Evolutionary conservation across 2,329 filamentous ascomycete species (phyloP).

Genomic region (Fonsecaea erecta): DNA sequence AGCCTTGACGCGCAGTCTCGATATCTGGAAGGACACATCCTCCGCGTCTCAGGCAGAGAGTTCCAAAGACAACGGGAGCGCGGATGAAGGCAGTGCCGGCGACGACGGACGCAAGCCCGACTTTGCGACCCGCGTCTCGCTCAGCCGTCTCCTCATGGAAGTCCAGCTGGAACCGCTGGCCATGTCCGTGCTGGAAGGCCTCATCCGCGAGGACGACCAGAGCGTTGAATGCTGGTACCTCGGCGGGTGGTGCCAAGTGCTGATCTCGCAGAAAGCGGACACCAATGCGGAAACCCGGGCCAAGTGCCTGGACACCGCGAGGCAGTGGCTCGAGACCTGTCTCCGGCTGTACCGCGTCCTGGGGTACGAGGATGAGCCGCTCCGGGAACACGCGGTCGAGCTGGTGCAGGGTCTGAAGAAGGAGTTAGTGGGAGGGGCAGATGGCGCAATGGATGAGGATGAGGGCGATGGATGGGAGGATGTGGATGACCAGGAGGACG

Average conservation of each 20-base stretch:
- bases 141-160: conserved; percentile 87
- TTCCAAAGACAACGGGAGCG: conserved; percentile 49
- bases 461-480: conserved; percentile 59
- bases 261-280: conserved; percentile 59
- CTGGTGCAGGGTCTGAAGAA: conserved; percentile 61
- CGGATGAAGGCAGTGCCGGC: not conserved
- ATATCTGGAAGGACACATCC: conserved; percentile 71
- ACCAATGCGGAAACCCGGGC: conserved; percentile 42
- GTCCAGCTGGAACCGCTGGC: conserved; percentile 84
- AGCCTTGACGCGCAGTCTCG: conserved; percentile 78
- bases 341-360: conserved; percentile 76
- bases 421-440: conserved; percentile 67
- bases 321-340: conserved; percentile 79
- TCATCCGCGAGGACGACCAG: conserved; percentile 86
- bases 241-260: conserved; percentile 88
- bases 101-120: conserved; percentile 61
- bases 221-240: conserved; percentile 98
- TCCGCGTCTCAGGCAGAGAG: conserved; percentile 66
- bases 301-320: conserved; percentile 57
- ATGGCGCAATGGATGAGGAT: conserved; percentile 62
- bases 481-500: conserved; percentile 60
- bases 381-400: conserved; percentile 52
- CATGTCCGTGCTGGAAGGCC: conserved; percentile 78
- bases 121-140: conserved; percentile 81
- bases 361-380: conserved; percentile 68